Evolutionary conservation across 1,284 basidiomycete species (phyloP), one percentile per base, ranked within the genome.

Genomic region (Athelia sp.): DNA sequence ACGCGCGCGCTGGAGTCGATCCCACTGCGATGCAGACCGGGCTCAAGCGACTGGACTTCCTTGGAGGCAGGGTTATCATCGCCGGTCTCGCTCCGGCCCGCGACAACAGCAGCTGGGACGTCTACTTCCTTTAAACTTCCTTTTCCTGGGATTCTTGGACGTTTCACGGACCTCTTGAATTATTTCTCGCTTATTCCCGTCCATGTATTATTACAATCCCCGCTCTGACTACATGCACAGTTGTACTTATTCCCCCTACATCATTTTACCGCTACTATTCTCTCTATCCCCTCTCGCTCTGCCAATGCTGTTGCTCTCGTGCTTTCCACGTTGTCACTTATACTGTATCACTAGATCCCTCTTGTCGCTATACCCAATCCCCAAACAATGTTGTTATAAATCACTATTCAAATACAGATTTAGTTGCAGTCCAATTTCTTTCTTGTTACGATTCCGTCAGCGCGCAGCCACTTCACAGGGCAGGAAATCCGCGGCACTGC

Each of bases 261-360:
- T 13, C 36, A 40, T n/a, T 40, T 17, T n/a, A n/a, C 19, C 15
- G n/a, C 19, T 21, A 17, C 36, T 21, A n/a, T n/a, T 40, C 9
- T 4, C 36, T 21, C 15, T 21, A n/a, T 40, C 15, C 36, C 8
- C 15, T n/a, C 36, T 40, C 36, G 19, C 36, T 17, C 15, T 40
- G 15, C 15, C 36, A 40, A 40, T 9, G 19, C 9, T 40, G 6
- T 40, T n/a, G 15, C 15, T 21, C n/a, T 21, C 32, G n/a, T 34
- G 32, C 32, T 34, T 34, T 34, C 32, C 32, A n/a, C 6, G 9
- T 8, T 40, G 36, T 21, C n/a, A 40, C 19, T n/a, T 40, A 40
- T 40, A 40, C 36, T 40, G 36, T 40, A 40, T 40, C 36, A 40
- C 19, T 40, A 40, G 36, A 6, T 40, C n/a, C n/a, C 36, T 21